A percentile compares a stretch with the other conserved stretches of the same genome.
phyloP scores from a whole-genome alignment of 2,329 filamentous ascomycete species.

The Pseudogymnoascus sp. region DNA sequence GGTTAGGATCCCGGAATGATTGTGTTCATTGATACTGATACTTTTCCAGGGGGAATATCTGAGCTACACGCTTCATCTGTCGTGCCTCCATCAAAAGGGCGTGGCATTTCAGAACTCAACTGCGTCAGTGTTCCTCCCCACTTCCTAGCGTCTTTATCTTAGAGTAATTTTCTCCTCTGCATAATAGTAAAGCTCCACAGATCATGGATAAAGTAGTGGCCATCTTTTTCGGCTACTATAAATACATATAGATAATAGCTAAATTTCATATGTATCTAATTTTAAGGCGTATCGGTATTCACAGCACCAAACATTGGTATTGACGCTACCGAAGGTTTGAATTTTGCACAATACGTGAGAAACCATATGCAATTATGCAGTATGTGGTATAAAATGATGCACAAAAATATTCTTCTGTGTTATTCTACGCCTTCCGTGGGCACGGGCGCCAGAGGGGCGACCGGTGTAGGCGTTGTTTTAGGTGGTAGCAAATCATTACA shows the following conservation, averaged over 20 bases:
- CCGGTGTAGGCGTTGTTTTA: no score
- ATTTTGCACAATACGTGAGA: not conserved
- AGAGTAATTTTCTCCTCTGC: not conserved
- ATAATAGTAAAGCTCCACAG: not conserved
- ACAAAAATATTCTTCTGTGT: no score
- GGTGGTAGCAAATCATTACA: no score
- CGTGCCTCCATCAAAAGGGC: not conserved
- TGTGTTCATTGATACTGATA: not conserved
- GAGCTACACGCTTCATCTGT: not conserved
- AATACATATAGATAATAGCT: not conserved
- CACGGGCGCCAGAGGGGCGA: no score
- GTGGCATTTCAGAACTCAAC: not conserved
- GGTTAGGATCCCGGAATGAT: not conserved
- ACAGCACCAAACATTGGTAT: not conserved
- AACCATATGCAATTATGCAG: not conserved
- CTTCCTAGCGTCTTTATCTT: not conserved
- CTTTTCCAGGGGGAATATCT: not conserved
- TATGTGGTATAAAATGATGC: not conserved
- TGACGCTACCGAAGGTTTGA: not conserved
- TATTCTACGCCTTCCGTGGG: no score
- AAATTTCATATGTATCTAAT: not conserved
- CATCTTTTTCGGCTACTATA: not conserved
- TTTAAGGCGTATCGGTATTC: not conserved
- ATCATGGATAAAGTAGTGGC: not conserved
- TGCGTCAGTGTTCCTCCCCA: not conserved